These are phyloP conservation scores for Paramyrothecium sp. DNA, from an alignment of 2,329 filamentous ascomycete species.

Conservation along the genomic window DNA sequence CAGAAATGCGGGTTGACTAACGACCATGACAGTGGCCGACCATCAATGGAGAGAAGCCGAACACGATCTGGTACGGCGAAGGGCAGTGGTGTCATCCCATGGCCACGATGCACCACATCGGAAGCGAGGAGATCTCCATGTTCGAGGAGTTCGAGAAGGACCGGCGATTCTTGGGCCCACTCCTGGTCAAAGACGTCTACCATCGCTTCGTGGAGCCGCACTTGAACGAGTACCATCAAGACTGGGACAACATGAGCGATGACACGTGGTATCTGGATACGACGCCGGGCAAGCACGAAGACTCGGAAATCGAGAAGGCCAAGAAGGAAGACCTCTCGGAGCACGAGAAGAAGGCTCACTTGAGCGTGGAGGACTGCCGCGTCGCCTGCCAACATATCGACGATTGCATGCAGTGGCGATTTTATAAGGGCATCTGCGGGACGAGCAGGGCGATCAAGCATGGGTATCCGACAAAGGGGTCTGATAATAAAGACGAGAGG, in stretches of 20 bases:
- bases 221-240: conserved; percentile 34
- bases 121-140: conserved; percentile 45
- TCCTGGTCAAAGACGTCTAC: conserved; percentile 48
- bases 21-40: conserved; percentile 41
- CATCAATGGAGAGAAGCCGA: conserved; percentile 55
- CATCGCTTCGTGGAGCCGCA: conserved; percentile 40
- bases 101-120: conserved; percentile 55
- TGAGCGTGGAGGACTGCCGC: conserved; percentile 40
- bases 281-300: conserved; percentile 23
- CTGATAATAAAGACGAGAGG: conserved; percentile 23
- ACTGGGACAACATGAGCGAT: conserved; percentile 55
- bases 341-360: conserved; percentile 39
- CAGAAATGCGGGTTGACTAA: conserved; percentile 5
- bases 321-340: conserved; percentile 30
- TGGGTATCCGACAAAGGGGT: conserved; percentile 33
- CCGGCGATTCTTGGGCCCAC: conserved; percentile 27
- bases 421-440: conserved; percentile 35
- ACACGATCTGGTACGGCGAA: conserved; percentile 43
- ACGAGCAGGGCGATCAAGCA: conserved; percentile 33
- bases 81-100: conserved; percentile 56
- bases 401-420: conserved; percentile 41
- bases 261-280: conserved; percentile 39
- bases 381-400: conserved; percentile 37
- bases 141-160: conserved; percentile 51
- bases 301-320: conserved; percentile 27